A percentile compares a stretch with the other conserved stretches of the same genome.
Evolutionary conservation across 495 filamentous ascomycete species (phyloP).

Genomic region (Penicillium daleae): DNA sequence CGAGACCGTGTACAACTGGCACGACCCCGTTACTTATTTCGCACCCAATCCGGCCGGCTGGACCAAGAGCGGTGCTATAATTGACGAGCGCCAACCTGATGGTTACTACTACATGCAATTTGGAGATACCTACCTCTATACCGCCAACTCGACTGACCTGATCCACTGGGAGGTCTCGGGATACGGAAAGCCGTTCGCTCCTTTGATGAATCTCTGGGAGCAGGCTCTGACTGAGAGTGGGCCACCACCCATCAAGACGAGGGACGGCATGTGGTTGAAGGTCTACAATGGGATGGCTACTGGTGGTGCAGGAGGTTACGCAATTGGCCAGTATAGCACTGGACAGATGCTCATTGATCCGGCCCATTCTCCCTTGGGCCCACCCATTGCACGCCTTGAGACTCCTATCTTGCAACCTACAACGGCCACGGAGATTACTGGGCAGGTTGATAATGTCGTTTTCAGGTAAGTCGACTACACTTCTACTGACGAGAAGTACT

Average conservation of each 20-base stretch:
- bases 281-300: neutral
- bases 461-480: neutral
- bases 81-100: conserved; percentile 27
- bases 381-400: neutral
- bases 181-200: neutral
- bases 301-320: neutral
- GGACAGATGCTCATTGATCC: conserved; percentile 1
- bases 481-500: neutral
- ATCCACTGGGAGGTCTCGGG: conserved; percentile 3
- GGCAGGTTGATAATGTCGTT: neutral
- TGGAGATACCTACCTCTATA: conserved; percentile 28
- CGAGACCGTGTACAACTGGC: neutral
- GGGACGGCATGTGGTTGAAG: conserved; percentile 2
- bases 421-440: neutral
- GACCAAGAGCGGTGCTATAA: conserved; percentile 26
- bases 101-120: conserved; percentile 33
- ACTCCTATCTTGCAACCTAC: neutral
- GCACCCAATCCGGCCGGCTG: conserved; percentile 3
- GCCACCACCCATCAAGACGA: neutral
- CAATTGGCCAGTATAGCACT: conserved; percentile 2
- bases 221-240: neutral
- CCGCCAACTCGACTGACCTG: conserved; percentile 26
- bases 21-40: neutral
- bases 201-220: neutral
- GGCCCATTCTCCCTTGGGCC: neutral